A percentile compares a stretch with the other conserved stretches of the same genome.
Evolutionary conservation across 2,329 filamentous ascomycete genomes (phyloP).

Genomic region (Colletotrichum liriopes): DNA sequence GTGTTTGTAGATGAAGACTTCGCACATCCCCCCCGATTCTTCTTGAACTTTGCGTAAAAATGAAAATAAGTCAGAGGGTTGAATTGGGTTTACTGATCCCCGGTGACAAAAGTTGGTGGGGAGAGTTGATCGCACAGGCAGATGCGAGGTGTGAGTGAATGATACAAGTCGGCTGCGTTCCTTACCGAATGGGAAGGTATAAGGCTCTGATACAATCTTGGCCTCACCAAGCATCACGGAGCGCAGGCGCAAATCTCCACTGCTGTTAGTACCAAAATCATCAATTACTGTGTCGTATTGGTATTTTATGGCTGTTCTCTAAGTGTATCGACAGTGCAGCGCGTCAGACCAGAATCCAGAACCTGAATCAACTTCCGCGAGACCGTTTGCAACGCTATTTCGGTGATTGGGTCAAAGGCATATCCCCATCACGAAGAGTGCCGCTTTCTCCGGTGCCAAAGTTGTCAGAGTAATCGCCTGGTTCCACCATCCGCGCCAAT

Average conservation of each 20-base stretch:
- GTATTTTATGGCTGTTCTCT: background rate
- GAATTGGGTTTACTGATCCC: background rate
- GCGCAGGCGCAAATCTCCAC: background rate
- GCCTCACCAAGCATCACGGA: background rate
- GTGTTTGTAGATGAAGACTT: slow-evolving; percentile 64
- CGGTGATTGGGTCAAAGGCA: slow-evolving; percentile 50
- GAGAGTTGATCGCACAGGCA: too few relatives aligned
- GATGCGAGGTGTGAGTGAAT: slow-evolving; percentile 1
- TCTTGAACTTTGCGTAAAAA: too few relatives aligned
- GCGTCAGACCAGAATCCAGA: background rate
- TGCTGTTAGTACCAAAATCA: background rate
- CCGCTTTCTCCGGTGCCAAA: slow-evolving; percentile 48
- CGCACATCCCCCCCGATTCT: slow-evolving; percentile 59
- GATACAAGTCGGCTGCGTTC: background rate
- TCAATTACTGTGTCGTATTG: background rate
- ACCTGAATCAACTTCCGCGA: background rate
- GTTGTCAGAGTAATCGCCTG: slow-evolving; percentile 48
- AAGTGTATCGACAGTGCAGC: background rate
- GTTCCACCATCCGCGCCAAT: slow-evolving; percentile 55
- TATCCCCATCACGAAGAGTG: slow-evolving; percentile 49
- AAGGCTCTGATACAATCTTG: background rate
- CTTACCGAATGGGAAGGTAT: background rate
- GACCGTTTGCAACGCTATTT: slow-evolving; percentile 40
- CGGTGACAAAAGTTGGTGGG: background rate
- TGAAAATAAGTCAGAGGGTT: background rate